These are phyloP conservation scores for Phytophthora macrochlamydospora DNA, from an alignment of 352 stramenopile genomes.

Conservation along the genomic window DNA sequence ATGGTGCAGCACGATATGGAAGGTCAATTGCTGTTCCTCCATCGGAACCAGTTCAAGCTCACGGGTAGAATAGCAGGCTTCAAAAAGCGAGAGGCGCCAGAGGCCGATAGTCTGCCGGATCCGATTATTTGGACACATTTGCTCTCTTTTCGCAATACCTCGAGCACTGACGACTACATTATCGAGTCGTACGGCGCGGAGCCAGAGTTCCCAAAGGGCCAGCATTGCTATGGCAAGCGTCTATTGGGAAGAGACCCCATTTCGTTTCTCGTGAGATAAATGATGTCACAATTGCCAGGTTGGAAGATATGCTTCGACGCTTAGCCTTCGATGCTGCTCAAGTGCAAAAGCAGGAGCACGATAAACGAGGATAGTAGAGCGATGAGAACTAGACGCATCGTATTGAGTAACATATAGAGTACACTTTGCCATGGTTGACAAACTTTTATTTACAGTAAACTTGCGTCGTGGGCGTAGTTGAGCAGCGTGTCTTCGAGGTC, in stretches of 20 bases:
- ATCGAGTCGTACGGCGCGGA: conserved; percentile 55
- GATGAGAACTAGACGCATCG: background rate
- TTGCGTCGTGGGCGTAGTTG: conserved; percentile 26
- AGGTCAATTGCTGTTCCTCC: conserved; percentile 48
- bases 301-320: conserved; percentile 31
- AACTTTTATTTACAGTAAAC: conserved; percentile 16
- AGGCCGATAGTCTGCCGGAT: conserved; percentile 35
- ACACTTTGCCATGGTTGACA: background rate
- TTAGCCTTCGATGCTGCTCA: conserved; percentile 32
- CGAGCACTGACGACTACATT: conserved; percentile 37
- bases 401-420: background rate
- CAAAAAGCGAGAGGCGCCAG: conserved; percentile 20
- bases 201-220: conserved; percentile 39
- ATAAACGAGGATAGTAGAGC: background rate
- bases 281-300: conserved; percentile 25
- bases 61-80: conserved; percentile 21
- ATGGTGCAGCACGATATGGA: conserved; percentile 49
- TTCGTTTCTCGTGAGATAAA: conserved; percentile 33
- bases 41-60: conserved; percentile 57
- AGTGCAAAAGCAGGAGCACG: background rate
- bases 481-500: conserved; percentile 32
- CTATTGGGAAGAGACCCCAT: conserved; percentile 26
- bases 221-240: conserved; percentile 62
- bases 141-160: conserved; percentile 56
- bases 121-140: conserved; percentile 68